Base-by-base conservation (phyloP, 441 rosid species). In the Rhodomyrtus psidioides region DNA sequence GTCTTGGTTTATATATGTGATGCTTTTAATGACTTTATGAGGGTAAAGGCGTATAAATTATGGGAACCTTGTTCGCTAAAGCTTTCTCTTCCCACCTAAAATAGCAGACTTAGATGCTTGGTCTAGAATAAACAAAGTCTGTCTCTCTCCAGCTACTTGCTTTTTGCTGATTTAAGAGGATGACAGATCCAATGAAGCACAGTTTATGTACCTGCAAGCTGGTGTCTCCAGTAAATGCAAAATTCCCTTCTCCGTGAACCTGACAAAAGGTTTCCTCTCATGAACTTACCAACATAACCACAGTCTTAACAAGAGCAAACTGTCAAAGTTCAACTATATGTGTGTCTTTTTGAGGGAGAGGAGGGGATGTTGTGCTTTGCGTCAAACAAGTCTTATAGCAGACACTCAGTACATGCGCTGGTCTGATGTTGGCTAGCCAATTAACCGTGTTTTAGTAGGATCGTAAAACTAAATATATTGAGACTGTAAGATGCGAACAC, bases 21-120 rank as follows among this genome's bases (percentile, higher is more conserved):
- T 88, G 85, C 89, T 88, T 87, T 89, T 84, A 60, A 55, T 83
- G 56, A 89, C 74, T 89, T 90, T 84, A 27, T 82, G 88, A 58
- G 86, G 84, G 46, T 83, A 60, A 88, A 89, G 76, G 88, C 85
- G 82, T 28, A 51, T 83, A 86, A 91, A 91, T 89, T 92, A 90
- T 87, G 86, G 86, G 93, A 90, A 90, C 86, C 91, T 88, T 91
- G 88, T 88, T 90, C 86, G 91, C 83, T 65, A 81, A 85, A 85
- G 83, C 55, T 83, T 79, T 83, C 53, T 86, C 86, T 58, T 75
- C 88, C 81, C 62, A 57, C 82, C 49, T 44, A 85, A 86, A 83
- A 70, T 59, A 55, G 26, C 53, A 74, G 65, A 62, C 27, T 51
- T 83, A 53, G 30, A 79, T 58, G 91, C 87, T 87, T 70, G 79